Percentiles rank a stretch among this genome's conserved stretches.
phyloP scores from a whole-genome alignment of 2,329 filamentous ascomycete species.

The Pestalotiopsis sp. region DNA sequence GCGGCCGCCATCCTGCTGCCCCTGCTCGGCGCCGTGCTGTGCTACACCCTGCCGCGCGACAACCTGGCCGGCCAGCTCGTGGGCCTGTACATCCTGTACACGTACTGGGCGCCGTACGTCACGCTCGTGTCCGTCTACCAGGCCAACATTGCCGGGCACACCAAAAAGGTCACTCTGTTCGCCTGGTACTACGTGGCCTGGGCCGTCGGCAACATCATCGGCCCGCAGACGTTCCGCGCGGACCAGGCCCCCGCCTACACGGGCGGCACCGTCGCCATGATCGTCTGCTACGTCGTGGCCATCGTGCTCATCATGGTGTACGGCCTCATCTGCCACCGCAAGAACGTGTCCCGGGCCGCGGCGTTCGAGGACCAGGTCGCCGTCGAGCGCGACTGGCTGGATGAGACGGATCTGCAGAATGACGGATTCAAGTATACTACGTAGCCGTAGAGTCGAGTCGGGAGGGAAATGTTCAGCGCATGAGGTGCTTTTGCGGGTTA shows the following conservation, averaged over 20 bases:
- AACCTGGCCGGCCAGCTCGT: constrained; percentile 25
- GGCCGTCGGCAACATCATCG: constrained; percentile 57
- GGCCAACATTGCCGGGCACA: constrained; percentile 58
- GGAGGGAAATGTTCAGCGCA: not conserved
- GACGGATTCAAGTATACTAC: constrained; percentile 17
- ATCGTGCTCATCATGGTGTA: constrained; percentile 15
- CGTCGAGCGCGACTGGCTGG: constrained; percentile 14
- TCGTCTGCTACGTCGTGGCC: constrained; percentile 15
- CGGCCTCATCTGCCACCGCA: constrained; percentile 12
- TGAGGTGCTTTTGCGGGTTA: not conserved
- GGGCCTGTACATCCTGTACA: constrained; percentile 24
- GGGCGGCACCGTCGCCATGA: constrained; percentile 17
- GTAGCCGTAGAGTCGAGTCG: not conserved
- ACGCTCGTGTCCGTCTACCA: constrained; percentile 19
- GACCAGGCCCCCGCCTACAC: constrained; percentile 54
- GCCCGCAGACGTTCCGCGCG: constrained; percentile 53
- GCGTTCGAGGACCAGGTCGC: constrained; percentile 11
- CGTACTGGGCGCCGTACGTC: constrained; percentile 25
- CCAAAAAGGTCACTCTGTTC: constrained; percentile 59
- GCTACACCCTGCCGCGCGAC: constrained; percentile 29
- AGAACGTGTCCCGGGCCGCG: constrained; percentile 6
- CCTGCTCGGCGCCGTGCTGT: constrained; percentile 36
- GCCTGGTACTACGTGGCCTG: constrained; percentile 61
- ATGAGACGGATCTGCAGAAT: constrained; percentile 16
- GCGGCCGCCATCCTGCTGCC: constrained; percentile 35